Conservation (phyloP, 2,329 filamentous ascomycete species). For the Colletotrichum echinochloae region DNA sequence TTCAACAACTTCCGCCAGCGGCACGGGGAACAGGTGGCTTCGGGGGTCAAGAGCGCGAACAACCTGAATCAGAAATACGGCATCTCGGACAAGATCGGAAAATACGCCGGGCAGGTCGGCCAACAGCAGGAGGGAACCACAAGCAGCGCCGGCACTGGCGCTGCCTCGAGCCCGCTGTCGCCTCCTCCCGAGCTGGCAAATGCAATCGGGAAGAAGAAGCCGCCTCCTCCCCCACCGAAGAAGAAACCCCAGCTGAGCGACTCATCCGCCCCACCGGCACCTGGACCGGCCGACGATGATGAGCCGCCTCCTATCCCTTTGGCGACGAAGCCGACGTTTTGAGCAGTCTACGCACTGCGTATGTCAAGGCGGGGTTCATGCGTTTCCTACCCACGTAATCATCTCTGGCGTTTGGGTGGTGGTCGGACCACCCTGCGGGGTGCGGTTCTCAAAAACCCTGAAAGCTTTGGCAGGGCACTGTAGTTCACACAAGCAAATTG, state of each 20-base stretch:
- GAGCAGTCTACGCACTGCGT: slow-evolving; percentile 7
- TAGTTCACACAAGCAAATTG: slow-evolving; percentile 10
- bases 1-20: slow-evolving; percentile 77
- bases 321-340: slow-evolving; percentile 63
- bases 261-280: slow-evolving; percentile 27
- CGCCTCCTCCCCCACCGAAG: slow-evolving; percentile 64
- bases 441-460: not conserved
- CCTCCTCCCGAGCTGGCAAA: slow-evolving; percentile 40
- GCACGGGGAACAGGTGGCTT: slow-evolving; percentile 75
- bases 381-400: slow-evolving; percentile 8
- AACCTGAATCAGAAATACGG: slow-evolving; percentile 72
- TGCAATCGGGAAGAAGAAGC: slow-evolving; percentile 63
- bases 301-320: slow-evolving; percentile 65
- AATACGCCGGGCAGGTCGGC: slow-evolving; percentile 42
- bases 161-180: slow-evolving; percentile 16
- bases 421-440: slow-evolving; percentile 17
- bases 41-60: slow-evolving; percentile 68
- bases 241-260: slow-evolving; percentile 60
- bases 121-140: slow-evolving; percentile 21
- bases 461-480: slow-evolving; percentile 4
- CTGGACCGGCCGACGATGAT: slow-evolving; percentile 45
- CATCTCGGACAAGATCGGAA: slow-evolving; percentile 55
- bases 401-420: slow-evolving; percentile 32
- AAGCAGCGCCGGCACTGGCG: not conserved
- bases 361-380: slow-evolving; percentile 1